Conservation (phyloP, 306 rosid genomes). For the Quercus mongolica region DNA sequence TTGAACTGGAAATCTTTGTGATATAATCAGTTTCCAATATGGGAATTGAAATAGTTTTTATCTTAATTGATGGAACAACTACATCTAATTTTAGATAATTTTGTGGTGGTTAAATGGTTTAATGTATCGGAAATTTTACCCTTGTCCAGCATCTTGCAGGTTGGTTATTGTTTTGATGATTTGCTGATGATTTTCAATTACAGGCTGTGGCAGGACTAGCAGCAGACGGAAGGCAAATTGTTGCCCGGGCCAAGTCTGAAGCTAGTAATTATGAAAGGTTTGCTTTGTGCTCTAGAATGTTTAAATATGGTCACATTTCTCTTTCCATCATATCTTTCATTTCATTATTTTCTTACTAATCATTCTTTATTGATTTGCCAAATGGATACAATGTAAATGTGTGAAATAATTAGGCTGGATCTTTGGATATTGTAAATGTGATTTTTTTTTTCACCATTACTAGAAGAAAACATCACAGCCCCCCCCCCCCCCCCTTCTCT, state of each 20-base stretch:
- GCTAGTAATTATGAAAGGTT: slow-evolving; percentile 87
- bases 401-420: neutral
- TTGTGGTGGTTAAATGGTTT: neutral
- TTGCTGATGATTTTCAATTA: slow-evolving; percentile 21
- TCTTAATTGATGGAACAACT: neutral
- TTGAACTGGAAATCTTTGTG: neutral
- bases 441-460: neutral
- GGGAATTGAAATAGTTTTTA: neutral
- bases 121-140: neutral
- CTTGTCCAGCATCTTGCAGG: neutral
- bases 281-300: slow-evolving; percentile 20
- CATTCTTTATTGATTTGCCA: neutral
- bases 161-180: neutral
- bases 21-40: neutral
- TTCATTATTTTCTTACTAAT: neutral
- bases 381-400: neutral
- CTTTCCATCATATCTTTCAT: neutral
- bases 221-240: slow-evolving; percentile 65
- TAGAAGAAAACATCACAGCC: neutral
- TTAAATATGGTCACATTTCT: neutral
- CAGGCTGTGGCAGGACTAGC: slow-evolving; percentile 86
- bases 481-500: neutral
- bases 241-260: slow-evolving; percentile 74
- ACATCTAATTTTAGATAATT: neutral
- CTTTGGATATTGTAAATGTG: neutral